Evolutionary conservation across 352 stramenopile species (phyloP).

Genomic region (Nothophytophthora sp.): DNA sequence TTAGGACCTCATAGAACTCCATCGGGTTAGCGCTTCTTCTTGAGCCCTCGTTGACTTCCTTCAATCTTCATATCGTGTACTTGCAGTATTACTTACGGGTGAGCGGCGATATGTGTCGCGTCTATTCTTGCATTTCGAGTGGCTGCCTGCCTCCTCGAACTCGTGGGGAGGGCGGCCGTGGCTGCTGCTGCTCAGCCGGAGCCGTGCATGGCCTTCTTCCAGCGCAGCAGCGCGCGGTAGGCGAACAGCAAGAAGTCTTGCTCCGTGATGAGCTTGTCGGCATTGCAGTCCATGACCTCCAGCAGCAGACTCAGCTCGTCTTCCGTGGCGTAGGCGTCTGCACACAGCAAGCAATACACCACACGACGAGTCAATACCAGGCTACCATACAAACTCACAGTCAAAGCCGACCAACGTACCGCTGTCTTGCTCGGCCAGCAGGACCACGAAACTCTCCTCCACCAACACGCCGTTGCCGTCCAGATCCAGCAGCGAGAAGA

Average conservation of each 20-base stretch:
- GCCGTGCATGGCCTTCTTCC: constrained; percentile 50
- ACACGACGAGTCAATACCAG: constrained; percentile 5
- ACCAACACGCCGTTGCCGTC: constrained; percentile 68
- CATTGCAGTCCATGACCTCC: constrained; percentile 80
- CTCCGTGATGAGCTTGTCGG: constrained; percentile 72
- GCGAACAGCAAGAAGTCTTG: constrained; percentile 86
- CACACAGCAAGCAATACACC: constrained; percentile 1
- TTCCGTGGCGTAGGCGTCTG: constrained; percentile 84
- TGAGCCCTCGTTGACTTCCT: neutral
- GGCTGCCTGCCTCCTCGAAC: constrained; percentile 1
- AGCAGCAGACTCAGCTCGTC: constrained; percentile 80
- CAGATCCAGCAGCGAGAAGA: constrained; percentile 70
- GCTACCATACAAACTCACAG: neutral
- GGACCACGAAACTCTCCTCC: constrained; percentile 81
- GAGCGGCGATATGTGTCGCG: constrained; percentile 8
- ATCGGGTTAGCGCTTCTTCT: neutral
- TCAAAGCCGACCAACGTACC: constrained; percentile 36
- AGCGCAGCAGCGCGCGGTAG: constrained; percentile 67
- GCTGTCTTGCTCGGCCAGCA: constrained; percentile 79
- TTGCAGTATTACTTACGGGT: neutral
- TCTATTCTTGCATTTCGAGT: constrained; percentile 24
- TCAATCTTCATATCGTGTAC: constrained; percentile 19
- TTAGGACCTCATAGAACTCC: neutral
- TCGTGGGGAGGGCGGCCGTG: no score
- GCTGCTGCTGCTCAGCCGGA: no score